Percentiles rank a stretch among this genome's conserved stretches.
phyloP scores from a whole-genome alignment of 176 grass and related monocot species.

The Saccharum spontaneum region DNA sequence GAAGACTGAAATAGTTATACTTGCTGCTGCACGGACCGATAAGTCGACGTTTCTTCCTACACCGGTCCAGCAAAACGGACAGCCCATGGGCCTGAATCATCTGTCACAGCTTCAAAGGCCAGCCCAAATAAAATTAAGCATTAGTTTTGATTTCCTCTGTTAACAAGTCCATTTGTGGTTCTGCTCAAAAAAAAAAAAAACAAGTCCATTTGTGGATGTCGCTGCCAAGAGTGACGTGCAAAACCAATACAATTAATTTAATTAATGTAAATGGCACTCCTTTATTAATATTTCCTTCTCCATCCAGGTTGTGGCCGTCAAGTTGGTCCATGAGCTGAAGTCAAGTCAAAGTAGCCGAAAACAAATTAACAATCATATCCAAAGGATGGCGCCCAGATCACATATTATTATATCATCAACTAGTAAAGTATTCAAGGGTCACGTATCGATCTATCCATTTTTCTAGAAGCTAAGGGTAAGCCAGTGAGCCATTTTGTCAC shows the following conservation, averaged over 20 bases:
- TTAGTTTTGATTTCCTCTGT: background rate
- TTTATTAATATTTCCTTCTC: background rate
- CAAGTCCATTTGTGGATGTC: background rate
- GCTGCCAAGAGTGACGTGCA: background rate
- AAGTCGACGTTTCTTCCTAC: background rate
- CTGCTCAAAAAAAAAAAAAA: too few species aligned
- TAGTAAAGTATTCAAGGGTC: background rate
- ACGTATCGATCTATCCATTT: background rate
- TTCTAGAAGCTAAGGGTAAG: conserved; percentile 1
- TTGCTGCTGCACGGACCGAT: background rate
- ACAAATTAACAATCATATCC: conserved; percentile 15
- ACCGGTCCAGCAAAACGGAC: background rate
- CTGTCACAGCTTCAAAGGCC: background rate
- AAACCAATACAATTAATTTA: too few species aligned
- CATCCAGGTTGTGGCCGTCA: background rate
- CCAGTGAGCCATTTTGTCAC: background rate
- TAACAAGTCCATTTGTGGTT: background rate
- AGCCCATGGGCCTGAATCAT: background rate
- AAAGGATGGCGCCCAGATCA: background rate
- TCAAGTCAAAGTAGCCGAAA: conserved; percentile 27
- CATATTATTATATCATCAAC: background rate
- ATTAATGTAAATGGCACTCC: background rate
- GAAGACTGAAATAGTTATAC: background rate
- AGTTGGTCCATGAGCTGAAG: conserved; percentile 2
- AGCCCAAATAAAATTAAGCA: background rate